A percentile compares a stretch with the other conserved stretches of the same genome.
Evolutionary conservation across 2,329 filamentous ascomycete genomes (phyloP).

Genomic region (Ophiocordyceps camponoti-floridani): DNA sequence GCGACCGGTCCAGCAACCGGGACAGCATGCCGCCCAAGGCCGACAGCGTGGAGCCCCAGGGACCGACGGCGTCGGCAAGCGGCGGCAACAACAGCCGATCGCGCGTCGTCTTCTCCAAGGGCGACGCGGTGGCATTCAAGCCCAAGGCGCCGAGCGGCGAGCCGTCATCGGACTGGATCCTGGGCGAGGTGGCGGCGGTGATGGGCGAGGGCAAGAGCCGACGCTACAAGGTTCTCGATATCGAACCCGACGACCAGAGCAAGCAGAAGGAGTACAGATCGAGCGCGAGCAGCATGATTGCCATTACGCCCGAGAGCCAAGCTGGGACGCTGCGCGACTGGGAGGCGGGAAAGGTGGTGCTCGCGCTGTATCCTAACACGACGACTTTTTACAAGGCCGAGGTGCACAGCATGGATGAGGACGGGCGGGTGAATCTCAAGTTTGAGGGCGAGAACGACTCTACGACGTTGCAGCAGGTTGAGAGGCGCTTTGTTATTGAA

Average conservation of each 20-base stretch:
- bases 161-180: conserved; percentile 44
- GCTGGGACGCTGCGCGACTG: conserved; percentile 37
- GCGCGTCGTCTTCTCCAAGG: conserved; percentile 39
- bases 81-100: conserved; percentile 18
- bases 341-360: conserved; percentile 50
- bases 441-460: conserved; percentile 67
- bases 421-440: conserved; percentile 43
- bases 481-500: conserved; percentile 60
- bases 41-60: conserved; percentile 31
- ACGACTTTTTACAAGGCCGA: conserved; percentile 77
- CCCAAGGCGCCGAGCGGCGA: conserved; percentile 33
- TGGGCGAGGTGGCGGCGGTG: conserved; percentile 61
- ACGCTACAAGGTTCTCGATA: conserved; percentile 64
- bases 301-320: conserved; percentile 42
- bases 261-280: conserved; percentile 53
- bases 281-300: conserved; percentile 58
- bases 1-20: conserved; percentile 17
- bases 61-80: background rate
- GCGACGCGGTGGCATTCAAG: conserved; percentile 50
- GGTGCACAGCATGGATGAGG: conserved; percentile 49
- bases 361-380: conserved; percentile 67
- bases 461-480: conserved; percentile 58
- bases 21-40: conserved; percentile 35
- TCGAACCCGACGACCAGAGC: conserved; percentile 53
- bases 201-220: conserved; percentile 60